These are phyloP conservation scores for Copromyces sp. DNA, from an alignment of 495 filamentous ascomycete genomes.

Conservation along the genomic window DNA sequence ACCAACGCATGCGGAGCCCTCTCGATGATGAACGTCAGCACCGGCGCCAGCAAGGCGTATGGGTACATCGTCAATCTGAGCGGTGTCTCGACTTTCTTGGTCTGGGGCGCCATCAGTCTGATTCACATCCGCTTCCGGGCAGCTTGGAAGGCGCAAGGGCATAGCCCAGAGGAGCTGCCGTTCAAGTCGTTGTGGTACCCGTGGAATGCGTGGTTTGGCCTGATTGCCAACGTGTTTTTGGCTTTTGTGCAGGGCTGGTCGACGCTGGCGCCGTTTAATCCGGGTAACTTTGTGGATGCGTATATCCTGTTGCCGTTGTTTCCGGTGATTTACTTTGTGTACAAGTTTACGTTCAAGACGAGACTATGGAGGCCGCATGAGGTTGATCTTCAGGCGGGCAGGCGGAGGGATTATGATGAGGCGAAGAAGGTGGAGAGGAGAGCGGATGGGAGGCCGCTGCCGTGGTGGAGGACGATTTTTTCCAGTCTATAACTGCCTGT, in stretches of 20 bases:
- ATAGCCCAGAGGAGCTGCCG: slow-evolving; percentile 41
- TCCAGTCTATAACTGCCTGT: slow-evolving; percentile 6
- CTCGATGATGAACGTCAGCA: slow-evolving; percentile 54
- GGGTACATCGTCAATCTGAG: slow-evolving; percentile 38
- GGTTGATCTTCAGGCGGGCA: slow-evolving; percentile 51
- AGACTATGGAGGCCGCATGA: slow-evolving; percentile 40
- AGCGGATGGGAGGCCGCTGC: background rate
- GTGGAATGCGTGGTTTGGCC: slow-evolving; percentile 50
- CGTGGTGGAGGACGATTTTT: slow-evolving; percentile 21
- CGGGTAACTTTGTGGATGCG: slow-evolving; percentile 51
- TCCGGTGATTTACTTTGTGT: slow-evolving; percentile 45
- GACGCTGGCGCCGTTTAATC: slow-evolving; percentile 45
- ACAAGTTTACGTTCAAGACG: slow-evolving; percentile 51
- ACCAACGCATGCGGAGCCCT: slow-evolving; percentile 56
- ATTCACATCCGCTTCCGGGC: slow-evolving; percentile 58
- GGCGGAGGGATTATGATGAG: slow-evolving; percentile 39
- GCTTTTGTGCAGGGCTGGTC: slow-evolving; percentile 55
- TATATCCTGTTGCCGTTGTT: slow-evolving; percentile 62
- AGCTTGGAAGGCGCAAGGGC: slow-evolving; percentile 47
- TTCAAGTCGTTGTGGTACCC: slow-evolving; percentile 51
- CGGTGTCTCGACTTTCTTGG: slow-evolving; percentile 54
- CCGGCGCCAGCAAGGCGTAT: slow-evolving; percentile 48
- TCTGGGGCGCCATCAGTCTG: slow-evolving; percentile 55
- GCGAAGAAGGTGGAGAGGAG: slow-evolving; percentile 14
- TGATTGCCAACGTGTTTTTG: slow-evolving; percentile 51